These are phyloP conservation scores for Escovopsis sp. DNA, from an alignment of 2,329 filamentous ascomycete species.

Conservation along the genomic window DNA sequence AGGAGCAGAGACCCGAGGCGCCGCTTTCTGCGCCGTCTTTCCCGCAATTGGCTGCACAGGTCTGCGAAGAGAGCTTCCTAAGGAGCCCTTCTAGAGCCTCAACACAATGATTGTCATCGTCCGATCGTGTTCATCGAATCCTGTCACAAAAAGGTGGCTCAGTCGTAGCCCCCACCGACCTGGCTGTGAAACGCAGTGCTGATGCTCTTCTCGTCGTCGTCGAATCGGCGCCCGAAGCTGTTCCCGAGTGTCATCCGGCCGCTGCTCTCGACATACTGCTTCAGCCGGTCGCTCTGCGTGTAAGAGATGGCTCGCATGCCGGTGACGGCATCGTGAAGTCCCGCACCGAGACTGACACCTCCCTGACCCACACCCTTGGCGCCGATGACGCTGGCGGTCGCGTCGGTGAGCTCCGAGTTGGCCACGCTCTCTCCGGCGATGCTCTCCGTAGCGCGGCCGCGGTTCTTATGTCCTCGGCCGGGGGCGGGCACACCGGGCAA, in stretches of 20 bases:
- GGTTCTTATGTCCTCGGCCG: slow-evolving; percentile 52
- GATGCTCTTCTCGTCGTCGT: slow-evolving; percentile 91
- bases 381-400: slow-evolving; percentile 62
- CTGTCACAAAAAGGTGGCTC: slow-evolving; percentile 15
- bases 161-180: slow-evolving; percentile 51
- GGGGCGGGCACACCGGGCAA: slow-evolving; percentile 48
- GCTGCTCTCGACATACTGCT: slow-evolving; percentile 83
- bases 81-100: slow-evolving; percentile 3
- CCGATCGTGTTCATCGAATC: slow-evolving; percentile 13
- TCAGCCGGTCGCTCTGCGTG: slow-evolving; percentile 62
- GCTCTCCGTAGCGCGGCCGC: slow-evolving; percentile 56
- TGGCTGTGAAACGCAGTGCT: slow-evolving; percentile 96
- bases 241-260: slow-evolving; percentile 53
- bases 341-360: slow-evolving; percentile 71
- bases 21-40: no score
- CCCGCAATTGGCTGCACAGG: no score
- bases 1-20: no score
- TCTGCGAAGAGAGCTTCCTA: not conserved
- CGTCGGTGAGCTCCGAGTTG: slow-evolving; percentile 78
- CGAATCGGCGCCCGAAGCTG: slow-evolving; percentile 56
- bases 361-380: slow-evolving; percentile 66
- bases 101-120: slow-evolving; percentile 13
- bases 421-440: slow-evolving; percentile 86
- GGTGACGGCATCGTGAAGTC: slow-evolving; percentile 61
- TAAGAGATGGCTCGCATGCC: slow-evolving; percentile 44